Evolutionary conservation across 2,329 filamentous ascomycete genomes (phyloP), one percentile per base, ranked within the genome.

Genomic region (Hortaea sp.): DNA sequence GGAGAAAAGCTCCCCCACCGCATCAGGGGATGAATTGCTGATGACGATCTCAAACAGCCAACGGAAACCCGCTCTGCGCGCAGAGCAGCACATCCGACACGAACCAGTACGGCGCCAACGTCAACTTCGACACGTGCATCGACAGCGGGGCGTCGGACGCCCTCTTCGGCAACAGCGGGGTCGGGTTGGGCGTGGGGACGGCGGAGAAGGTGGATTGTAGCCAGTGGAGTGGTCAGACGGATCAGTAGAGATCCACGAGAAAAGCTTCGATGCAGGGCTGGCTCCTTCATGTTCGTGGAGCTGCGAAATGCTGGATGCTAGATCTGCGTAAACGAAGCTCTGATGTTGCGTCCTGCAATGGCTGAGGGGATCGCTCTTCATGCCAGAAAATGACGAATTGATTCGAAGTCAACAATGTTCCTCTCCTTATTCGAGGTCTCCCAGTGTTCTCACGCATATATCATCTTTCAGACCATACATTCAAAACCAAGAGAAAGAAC

Each of bases 81-180:
- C 63, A 66, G 56, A 54, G 50, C 6, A 54, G 53, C 5, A 50
- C 65, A 1, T 46, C 47, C 7, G 57, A 52, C 4, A 62, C 61
- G 4, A 68, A 68, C 50, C 61, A 58, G 51, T 66, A 66, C 51
- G 67, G 67, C 5, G 65, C 62, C 7, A 63, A 66, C 32, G 58
- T 68, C 43, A 65, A 69, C 53, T 68, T 69, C 52, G 42, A 69
- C 46, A 55, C 68, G 29, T 69, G 67, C 57, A 61, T 56, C 13
- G 66, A 69, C 46, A 60, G 58, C 7, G 65, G 64, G 7, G 67
- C 67, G 5, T 56, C 54, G 9, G 51, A 41, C 5, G 66, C 66
- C 3, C 52, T 70, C 43, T 69, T 70, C 42, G 60, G 58, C 1
- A 52, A 49, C 34, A 48, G 45, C 32, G 57, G 58, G 3, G 56